Evolutionary conservation across 2,329 filamentous ascomycete genomes (phyloP), one percentile per base, ranked within the genome.

Genomic region (Paraphaeosphaeria minitans): DNA sequence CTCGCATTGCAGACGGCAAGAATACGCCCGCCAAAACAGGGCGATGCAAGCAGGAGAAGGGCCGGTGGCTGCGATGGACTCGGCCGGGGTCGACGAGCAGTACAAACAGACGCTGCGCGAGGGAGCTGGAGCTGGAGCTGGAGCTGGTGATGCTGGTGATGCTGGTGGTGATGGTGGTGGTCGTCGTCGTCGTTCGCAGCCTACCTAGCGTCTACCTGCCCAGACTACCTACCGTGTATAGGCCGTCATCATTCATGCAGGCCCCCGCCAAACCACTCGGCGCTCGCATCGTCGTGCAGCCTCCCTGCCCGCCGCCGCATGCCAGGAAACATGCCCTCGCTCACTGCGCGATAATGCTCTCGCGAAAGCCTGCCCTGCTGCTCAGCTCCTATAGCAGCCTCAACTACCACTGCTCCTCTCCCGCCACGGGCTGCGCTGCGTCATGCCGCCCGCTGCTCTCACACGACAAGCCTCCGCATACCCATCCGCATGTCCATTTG

Each of bases 401-500:
- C 22, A 27, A 22, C 33, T 39, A 10, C 35, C 37, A 41, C 21
- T 33, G 55, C 64, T 46, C 52, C 51, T 57, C 65, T 46, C 74
- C 75, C 27, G 65, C 62, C 51, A 74, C 75, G 55, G 21, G 27
- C 14, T 70, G 48, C 53, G 31, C 46, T 35, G 53, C 60, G 77
- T 81, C 79, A 81, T 80, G 75, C 72, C 74, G 68, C 63, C 70
- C 70, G 64, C 58, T 72, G 63, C 72, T 70, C 71, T 63, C 73
- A 63, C 73, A 67, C 67, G 67, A 65, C 31, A 60, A 59, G 61
- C 50, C 59, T 47, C 52, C 48, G 31, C 63, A 31, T n/a, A n/a
- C n/a, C n/a, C n/a, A n/a, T 31, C 29, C 29, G 29, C 29, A 12
- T 31, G 4, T 8, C 61, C 50, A 59, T 47, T 31, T n/a, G n/a